Conservation (phyloP, 352 stramenopile genomes). For the Globisporangium recalcitrans region DNA sequence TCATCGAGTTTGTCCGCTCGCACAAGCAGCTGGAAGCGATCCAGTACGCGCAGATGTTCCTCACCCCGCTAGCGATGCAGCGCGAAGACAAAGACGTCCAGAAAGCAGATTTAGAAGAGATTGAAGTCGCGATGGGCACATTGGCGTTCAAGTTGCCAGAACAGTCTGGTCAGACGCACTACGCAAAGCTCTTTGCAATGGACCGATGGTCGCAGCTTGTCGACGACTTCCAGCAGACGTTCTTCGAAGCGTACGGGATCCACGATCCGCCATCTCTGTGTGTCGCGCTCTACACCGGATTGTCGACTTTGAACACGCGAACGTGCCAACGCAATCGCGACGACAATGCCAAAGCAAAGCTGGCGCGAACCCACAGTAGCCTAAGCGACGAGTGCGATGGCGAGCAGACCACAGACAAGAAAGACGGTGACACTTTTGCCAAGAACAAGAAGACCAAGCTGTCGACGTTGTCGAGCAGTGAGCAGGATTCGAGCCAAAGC, state of each 20-base stretch:
- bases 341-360: constrained; percentile 31
- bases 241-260: constrained; percentile 64
- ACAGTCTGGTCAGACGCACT: constrained; percentile 54
- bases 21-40: constrained; percentile 68
- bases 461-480: neutral
- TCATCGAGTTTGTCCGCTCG: constrained; percentile 73
- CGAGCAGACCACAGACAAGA: constrained; percentile 14
- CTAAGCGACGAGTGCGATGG: too few relatives aligned
- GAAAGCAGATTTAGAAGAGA: constrained; percentile 49
- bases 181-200: constrained; percentile 56
- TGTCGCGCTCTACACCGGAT: constrained; percentile 54
- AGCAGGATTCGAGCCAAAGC: neutral
- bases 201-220: constrained; percentile 55
- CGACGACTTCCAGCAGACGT: constrained; percentile 55
- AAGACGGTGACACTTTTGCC: constrained; percentile 19
- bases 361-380: constrained; percentile 18
- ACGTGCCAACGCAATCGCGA: constrained; percentile 56
- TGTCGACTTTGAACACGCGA: constrained; percentile 74
- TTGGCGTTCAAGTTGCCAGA: constrained; percentile 59
- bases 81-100: constrained; percentile 45
- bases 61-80: constrained; percentile 66
- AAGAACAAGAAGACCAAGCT: constrained; percentile 48
- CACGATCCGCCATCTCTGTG: constrained; percentile 61
- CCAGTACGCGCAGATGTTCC: constrained; percentile 51
- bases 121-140: constrained; percentile 74